Evolutionary conservation across 805 yeast genomes (phyloP), one percentile per base, ranked within the genome.

Genomic region (Barnettozyma sp.): DNA sequence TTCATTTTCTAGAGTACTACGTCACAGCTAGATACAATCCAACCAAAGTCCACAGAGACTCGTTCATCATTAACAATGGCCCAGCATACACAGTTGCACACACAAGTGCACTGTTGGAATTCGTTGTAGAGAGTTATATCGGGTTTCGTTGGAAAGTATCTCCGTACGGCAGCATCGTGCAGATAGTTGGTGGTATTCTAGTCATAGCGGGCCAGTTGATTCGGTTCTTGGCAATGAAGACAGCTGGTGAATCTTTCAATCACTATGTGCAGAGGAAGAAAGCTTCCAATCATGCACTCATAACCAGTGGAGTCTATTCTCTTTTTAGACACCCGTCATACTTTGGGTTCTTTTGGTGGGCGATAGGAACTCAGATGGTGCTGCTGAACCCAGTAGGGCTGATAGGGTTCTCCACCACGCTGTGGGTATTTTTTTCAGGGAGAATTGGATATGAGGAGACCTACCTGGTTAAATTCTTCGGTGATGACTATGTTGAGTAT

Each of bases 311-410:
- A 0, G 62, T 90, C 4, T 92, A 90, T 56, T 39, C 65, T 2
- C 44, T 59, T 18, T 60, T 73, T 12, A 68, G 98, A 42, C 98
- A 92, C 56, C 98, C 98, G 6, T 79, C 94, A 32, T 92, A 92
- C 58, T 70, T 77, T 26, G 98, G 97, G 1, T 92, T 82, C 56
- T 88, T 77, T 52, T 77, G 86, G 74, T 92, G 97, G 97, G 90
- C 94, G 11, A 45, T 88, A 4, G 97, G 97, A 0, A 68, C 86
- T 1, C 95, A 90, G 54, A 17, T 92, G 30, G 44, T 80, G 41
- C 58, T 90, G 39, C 59, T 75, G 30, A 92, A 87, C 58, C 76
- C 82, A 6, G 30, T 85, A 0, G 67, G 86, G 1, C 49, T 73
- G 2, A 33, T 65, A 1, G 62, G 68, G 0, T 92, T 87, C 41